These are phyloP conservation scores for Blastocystis sp. DNA, from an alignment of 352 stramenopile genomes.

Conservation along the genomic window DNA sequence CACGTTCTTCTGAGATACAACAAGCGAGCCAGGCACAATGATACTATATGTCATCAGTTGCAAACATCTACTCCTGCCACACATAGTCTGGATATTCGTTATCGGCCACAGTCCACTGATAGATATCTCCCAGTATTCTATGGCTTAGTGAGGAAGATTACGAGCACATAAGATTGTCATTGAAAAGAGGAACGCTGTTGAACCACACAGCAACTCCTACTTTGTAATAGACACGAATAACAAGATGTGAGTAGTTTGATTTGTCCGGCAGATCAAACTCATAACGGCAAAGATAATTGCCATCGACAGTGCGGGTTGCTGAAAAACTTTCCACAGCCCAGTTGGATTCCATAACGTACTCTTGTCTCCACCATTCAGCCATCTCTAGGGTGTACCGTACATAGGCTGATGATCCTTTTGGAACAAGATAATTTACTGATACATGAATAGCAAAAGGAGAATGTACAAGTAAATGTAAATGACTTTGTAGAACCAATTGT, in stretches of 20 bases:
- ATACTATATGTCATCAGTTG: not conserved
- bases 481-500: not conserved
- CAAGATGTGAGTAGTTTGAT: not conserved
- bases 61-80: not conserved
- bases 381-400: not conserved
- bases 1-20: not conserved
- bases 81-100: not conserved
- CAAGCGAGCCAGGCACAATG: not conserved
- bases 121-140: not conserved
- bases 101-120: not conserved
- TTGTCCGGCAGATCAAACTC: constrained; percentile 9
- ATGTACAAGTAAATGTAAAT: not conserved
- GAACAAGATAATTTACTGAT: not conserved
- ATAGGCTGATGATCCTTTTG: not conserved
- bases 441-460: not conserved
- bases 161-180: not conserved
- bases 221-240: not conserved
- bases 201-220: not conserved
- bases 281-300: not conserved
- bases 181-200: not conserved
- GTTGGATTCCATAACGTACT: not conserved
- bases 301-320: not conserved
- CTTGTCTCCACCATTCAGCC: not conserved
- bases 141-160: not conserved
- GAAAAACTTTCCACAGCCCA: not conserved